These are phyloP conservation scores for Tieghemiomyces parasiticus DNA, from an alignment of 192 early-diverging fungal species.

Conservation along the genomic window DNA sequence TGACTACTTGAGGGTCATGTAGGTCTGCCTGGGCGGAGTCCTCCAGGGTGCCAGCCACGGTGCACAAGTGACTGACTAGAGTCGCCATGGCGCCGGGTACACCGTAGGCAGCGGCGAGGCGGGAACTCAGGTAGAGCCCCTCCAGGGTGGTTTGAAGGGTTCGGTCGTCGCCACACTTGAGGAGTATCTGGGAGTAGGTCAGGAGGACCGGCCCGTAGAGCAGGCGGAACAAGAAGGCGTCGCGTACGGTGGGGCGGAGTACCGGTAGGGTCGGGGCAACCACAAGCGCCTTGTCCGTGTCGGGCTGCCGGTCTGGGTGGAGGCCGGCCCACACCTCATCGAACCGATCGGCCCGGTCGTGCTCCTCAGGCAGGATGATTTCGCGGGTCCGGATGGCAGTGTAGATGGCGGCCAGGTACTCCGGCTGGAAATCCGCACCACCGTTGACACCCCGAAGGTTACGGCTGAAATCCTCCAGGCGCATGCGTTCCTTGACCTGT, in stretches of 20 bases:
- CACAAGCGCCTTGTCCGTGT: constrained; percentile 11
- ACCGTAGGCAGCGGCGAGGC: constrained; percentile 30
- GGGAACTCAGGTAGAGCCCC: constrained; percentile 59
- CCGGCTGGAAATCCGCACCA: constrained; percentile 61
- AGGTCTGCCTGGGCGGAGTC: constrained; percentile 17
- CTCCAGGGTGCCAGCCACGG: constrained; percentile 19
- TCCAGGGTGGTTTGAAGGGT: constrained; percentile 67
- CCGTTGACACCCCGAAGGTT: constrained; percentile 85
- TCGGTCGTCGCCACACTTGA: constrained; percentile 56
- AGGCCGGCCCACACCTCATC: constrained; percentile 87
- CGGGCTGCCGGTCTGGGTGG: constrained; percentile 39
- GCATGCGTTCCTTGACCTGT: constrained; percentile 82
- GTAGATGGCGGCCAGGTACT: constrained; percentile 73
- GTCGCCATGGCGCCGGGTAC: background rate
- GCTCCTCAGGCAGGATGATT: constrained; percentile 95
- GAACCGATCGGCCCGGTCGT: constrained; percentile 86
- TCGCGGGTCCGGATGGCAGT: constrained; percentile 78
- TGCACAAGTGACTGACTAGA: constrained; percentile 8
- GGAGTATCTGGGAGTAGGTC: constrained; percentile 9
- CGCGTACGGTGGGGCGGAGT: constrained; percentile 18
- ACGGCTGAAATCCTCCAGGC: constrained; percentile 70
- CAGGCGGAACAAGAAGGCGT: constrained; percentile 13
- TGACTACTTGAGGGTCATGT: constrained; percentile 21
- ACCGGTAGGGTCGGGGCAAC: constrained; percentile 13
- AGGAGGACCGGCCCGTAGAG: constrained; percentile 3